Evolutionary conservation across 2,329 filamentous ascomycete species (phyloP), one percentile per base, ranked within the genome.

Genomic region (Ophiostoma australiae): DNA sequence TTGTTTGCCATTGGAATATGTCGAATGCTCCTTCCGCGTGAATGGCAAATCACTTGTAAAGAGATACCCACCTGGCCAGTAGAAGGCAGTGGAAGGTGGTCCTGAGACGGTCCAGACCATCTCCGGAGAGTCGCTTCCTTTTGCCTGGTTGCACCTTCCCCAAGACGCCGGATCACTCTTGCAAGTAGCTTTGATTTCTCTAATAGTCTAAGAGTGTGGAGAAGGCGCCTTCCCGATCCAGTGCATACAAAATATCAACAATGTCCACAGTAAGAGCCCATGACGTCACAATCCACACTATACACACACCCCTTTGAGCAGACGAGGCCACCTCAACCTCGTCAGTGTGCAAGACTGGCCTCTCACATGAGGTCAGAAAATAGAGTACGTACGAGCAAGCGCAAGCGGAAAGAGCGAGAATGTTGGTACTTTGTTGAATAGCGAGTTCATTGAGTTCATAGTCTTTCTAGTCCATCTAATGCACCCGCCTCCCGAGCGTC

Each of bases 61-160:
- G 44, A 20, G 15, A 20, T 20, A 63, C 17, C 58, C 58, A 63
- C 58, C 23, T 1, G 7, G 58, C 27, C 27, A 58, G 52, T 58
- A 27, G 52, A 58, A 58, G 6, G 48, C 48, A 58, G 23, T 58
- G 23, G 52, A 58, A 58, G 52, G 15, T 10, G 11, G 58, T 7
- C 58, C 15, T 33, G 27, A 4, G 35, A 27, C 31, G 13, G 66
- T 48, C 39, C 66, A 67, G 66, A 48, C 66, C 66, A 67, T 41
- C 66, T 27, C 66, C 66, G 66, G 35, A 48, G 66, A 66, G 33
- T 66, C n/a, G 35, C 35, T 66, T 66, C 63, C 63, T 66, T 63
- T 39, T 39, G 3, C 63, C 31, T 17, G 27, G 58, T 63, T 33
- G 58, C 27, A 31, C 58, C 23, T 63, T 33, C 58, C n/a, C 15